A percentile compares a stretch with the other conserved stretches of the same genome.
phyloP scores from a whole-genome alignment of 2,329 filamentous ascomycete species.

The Biscogniauxia marginata region DNA sequence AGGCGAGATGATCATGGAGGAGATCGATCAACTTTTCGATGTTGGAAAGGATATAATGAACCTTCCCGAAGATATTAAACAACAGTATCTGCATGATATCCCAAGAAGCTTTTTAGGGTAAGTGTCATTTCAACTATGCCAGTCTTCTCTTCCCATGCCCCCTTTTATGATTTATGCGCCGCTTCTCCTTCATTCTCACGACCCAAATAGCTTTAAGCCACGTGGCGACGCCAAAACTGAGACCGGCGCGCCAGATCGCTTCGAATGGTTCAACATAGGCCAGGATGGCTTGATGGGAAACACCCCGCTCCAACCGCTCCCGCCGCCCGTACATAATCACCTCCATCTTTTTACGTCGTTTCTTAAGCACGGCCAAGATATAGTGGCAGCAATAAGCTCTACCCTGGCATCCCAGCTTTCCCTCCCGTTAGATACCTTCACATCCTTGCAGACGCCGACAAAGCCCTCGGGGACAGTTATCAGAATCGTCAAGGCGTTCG shows the following conservation, averaged over 20 bases:
- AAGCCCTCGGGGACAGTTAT: slow-evolving; percentile 27
- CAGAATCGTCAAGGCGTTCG: slow-evolving; percentile 18
- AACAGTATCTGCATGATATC: slow-evolving; percentile 10
- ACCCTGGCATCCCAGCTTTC: slow-evolving; percentile 26
- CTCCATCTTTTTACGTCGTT: slow-evolving; percentile 12
- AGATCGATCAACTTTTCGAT: slow-evolving; percentile 16
- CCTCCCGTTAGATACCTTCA: slow-evolving; percentile 25
- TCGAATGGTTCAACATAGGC: slow-evolving; percentile 31
- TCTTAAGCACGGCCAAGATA: slow-evolving; percentile 13
- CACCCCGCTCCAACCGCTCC: slow-evolving; percentile 12
- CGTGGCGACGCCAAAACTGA: slow-evolving; percentile 19
- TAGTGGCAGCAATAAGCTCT: slow-evolving; percentile 14
- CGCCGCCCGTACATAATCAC: slow-evolving; percentile 2
- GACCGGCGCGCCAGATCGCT: slow-evolving; percentile 26
- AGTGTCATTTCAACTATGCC: background rate
- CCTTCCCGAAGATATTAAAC: slow-evolving; percentile 7
- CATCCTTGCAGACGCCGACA: slow-evolving; percentile 21
- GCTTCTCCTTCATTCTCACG: too few species aligned
- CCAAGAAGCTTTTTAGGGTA: slow-evolving; percentile 17
- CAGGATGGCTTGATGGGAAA: slow-evolving; percentile 31
- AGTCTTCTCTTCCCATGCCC: too few species aligned
- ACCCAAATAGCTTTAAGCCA: slow-evolving; percentile 19
- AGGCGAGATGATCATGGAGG: slow-evolving; percentile 5
- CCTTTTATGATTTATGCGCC: too few species aligned
- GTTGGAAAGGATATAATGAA: slow-evolving; percentile 8